Evolutionary conservation across 2,329 filamentous ascomycete genomes (phyloP), one percentile per base, ranked within the genome.

Genomic region (Fusarium foetens): DNA sequence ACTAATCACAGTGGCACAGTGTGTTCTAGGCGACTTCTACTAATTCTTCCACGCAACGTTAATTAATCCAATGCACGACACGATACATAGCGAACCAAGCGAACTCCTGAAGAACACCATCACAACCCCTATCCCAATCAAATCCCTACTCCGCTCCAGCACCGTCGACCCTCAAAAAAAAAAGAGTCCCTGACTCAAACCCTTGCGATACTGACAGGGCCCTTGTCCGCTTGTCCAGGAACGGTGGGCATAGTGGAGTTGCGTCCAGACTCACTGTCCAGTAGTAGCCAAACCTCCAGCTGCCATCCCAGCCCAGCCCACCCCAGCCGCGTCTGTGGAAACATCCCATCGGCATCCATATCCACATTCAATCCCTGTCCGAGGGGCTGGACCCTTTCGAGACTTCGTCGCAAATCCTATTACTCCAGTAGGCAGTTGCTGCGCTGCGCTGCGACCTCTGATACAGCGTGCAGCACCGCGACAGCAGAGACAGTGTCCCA

Each of bases 131-230:
- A 60, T 71, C 66, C 62, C 64, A 64, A 65, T 75, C 55, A 64
- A 70, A 45, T 31, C 31, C 46, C 36, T 63, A 49, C 66, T 66
- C 72, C 63, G 64, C 68, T 66, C 52, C 43, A 46, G 68, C 67
- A 66, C 52, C 43, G 23, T 64, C 43, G 62, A 60, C 67, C 64
- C 23, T 64, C 53, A 48, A 64, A 58, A 55, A 46, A 49, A 46
- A 45, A 57, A 65, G 62, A 67, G 66, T 71, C 67, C 74, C 75
- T 77, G 75, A 77, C 75, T 77, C 75, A 66, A 75, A 66, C 63
- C 73, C 71, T 53, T 69, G 71, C 45, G 61, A 58, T 68, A 70
- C 55, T 58, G 43, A 19, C 38, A 49, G 49, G 63, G 66, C 58
- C 73, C 29, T 35, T 58, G 19, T 19, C 41, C 41, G 23, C 54